Evolutionary conservation across 306 rosid species (phyloP).

Genomic region (Trifolium dubium): DNA sequence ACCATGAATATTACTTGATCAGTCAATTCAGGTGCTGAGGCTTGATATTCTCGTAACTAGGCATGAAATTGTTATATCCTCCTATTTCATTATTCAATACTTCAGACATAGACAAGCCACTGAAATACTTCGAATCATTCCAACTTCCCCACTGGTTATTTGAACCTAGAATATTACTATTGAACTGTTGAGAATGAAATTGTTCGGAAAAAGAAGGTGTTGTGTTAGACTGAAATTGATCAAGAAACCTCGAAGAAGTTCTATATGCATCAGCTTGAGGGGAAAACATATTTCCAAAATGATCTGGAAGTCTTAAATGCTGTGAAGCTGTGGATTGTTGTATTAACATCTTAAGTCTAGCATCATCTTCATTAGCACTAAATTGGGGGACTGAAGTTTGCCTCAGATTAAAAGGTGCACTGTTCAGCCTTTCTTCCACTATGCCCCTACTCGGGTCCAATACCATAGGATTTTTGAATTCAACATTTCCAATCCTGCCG

Average conservation of each 20-base stretch:
- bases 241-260: conserved; percentile 45
- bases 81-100: conserved; percentile 46
- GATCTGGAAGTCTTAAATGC: conserved; percentile 45
- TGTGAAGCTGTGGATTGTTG: conserved; percentile 46
- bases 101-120: conserved; percentile 47
- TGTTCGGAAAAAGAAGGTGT: conserved; percentile 47
- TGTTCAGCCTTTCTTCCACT: conserved; percentile 41
- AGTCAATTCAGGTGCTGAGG: conserved; percentile 37
- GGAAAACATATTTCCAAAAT: conserved; percentile 40
- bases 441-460: conserved; percentile 37
- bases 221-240: conserved; percentile 50
- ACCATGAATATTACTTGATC: conserved; percentile 33
- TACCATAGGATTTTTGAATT: conserved; percentile 40
- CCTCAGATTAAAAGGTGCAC: conserved; percentile 44
- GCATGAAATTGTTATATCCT: conserved; percentile 44
- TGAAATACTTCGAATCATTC: conserved; percentile 49
- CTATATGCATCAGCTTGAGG: conserved; percentile 49
- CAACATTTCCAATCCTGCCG: conserved; percentile 38
- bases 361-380: conserved; percentile 44
- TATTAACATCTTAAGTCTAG: conserved; percentile 45
- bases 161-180: conserved; percentile 40
- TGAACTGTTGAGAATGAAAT: conserved; percentile 48
- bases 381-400: conserved; percentile 41
- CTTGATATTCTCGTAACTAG: conserved; percentile 47
- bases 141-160: conserved; percentile 49